These are phyloP conservation scores for Aureobasidium sp. DNA, from an alignment of 2,329 filamentous ascomycete species.

Conservation along the genomic window DNA sequence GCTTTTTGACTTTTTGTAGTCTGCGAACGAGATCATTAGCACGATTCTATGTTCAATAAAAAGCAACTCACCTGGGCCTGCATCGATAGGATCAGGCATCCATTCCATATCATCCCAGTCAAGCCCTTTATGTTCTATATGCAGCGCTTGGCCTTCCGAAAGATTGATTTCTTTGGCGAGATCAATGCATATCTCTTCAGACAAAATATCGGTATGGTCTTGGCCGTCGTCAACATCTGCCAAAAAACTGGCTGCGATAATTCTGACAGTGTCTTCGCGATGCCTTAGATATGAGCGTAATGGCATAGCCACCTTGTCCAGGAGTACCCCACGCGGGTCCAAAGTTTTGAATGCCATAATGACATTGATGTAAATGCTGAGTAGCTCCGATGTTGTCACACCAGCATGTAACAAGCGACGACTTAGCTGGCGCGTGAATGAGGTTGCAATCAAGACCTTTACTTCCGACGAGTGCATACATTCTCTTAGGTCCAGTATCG, in stretches of 20 bases:
- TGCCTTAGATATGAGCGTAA: slow-evolving; percentile 69
- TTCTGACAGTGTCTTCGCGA: slow-evolving; percentile 67
- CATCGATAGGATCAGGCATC: slow-evolving; percentile 88
- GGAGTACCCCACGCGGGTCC: slow-evolving; percentile 67
- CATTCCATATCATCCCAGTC: slow-evolving; percentile 92
- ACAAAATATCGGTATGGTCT: slow-evolving; percentile 28
- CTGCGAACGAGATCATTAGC: slow-evolving; percentile 12
- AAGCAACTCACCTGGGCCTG: slow-evolving; percentile 49
- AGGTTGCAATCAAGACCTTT: slow-evolving; percentile 60
- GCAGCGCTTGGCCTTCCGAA: slow-evolving; percentile 42
- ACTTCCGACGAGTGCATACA: slow-evolving; percentile 59
- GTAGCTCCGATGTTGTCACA: slow-evolving; percentile 64
- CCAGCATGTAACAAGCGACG: slow-evolving; percentile 64
- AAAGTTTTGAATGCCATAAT: slow-evolving; percentile 68
- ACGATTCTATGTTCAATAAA: background rate
- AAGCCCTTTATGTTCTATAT: slow-evolving; percentile 46
- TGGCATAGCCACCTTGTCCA: slow-evolving; percentile 64
- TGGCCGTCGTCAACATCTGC: slow-evolving; percentile 45
- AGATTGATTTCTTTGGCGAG: slow-evolving; percentile 59
- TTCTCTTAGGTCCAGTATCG: slow-evolving; percentile 60
- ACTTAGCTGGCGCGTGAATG: slow-evolving; percentile 58
- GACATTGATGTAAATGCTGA: slow-evolving; percentile 70
- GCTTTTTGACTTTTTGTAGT: slow-evolving; percentile 81
- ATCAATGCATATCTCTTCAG: slow-evolving; percentile 51
- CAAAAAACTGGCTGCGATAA: slow-evolving; percentile 66